These are phyloP conservation scores for Aspergillus nomiae DNA, from an alignment of 2,329 filamentous ascomycete species.

Conservation along the genomic window DNA sequence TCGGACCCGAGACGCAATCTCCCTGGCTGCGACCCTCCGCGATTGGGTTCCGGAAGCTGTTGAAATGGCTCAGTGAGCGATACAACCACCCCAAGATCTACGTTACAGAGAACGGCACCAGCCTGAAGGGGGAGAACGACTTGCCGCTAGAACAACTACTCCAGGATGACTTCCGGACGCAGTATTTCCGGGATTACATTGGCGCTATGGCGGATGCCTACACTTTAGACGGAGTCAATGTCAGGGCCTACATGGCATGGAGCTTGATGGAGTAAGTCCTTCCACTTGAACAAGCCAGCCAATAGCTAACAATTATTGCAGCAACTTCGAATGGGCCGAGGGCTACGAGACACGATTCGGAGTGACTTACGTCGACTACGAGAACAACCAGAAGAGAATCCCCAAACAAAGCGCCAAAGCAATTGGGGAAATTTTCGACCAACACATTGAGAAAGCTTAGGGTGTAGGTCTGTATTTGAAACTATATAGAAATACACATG, in stretches of 20 bases:
- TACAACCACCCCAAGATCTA: slow-evolving; percentile 79
- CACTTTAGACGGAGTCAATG: slow-evolving; percentile 72
- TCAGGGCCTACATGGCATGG: slow-evolving; percentile 82
- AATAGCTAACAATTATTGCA: slow-evolving; percentile 29
- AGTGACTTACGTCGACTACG: slow-evolving; percentile 80
- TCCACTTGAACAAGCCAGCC: background rate
- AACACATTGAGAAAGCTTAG: slow-evolving; percentile 65
- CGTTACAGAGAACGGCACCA: slow-evolving; percentile 87
- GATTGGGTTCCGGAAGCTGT: slow-evolving; percentile 73
- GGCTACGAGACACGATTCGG: slow-evolving; percentile 86
- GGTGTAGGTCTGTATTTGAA: background rate
- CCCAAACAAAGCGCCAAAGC: slow-evolving; percentile 82
- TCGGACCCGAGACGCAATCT: slow-evolving; percentile 80
- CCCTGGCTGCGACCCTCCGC: slow-evolving; percentile 78
- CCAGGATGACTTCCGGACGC: slow-evolving; percentile 76
- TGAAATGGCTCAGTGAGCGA: slow-evolving; percentile 75
- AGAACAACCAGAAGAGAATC: slow-evolving; percentile 73
- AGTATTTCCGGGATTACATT: slow-evolving; percentile 79
- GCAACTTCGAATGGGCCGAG: slow-evolving; percentile 90
- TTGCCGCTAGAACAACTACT: slow-evolving; percentile 70
- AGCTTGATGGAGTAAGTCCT: slow-evolving; percentile 71
- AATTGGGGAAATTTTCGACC: slow-evolving; percentile 70
- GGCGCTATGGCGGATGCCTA: slow-evolving; percentile 73
- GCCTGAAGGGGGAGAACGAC: slow-evolving; percentile 79
- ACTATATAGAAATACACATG: background rate